phyloP scores from a whole-genome alignment of 2,329 filamentous ascomycete genomes.

The Alternaria gansuensis region DNA sequence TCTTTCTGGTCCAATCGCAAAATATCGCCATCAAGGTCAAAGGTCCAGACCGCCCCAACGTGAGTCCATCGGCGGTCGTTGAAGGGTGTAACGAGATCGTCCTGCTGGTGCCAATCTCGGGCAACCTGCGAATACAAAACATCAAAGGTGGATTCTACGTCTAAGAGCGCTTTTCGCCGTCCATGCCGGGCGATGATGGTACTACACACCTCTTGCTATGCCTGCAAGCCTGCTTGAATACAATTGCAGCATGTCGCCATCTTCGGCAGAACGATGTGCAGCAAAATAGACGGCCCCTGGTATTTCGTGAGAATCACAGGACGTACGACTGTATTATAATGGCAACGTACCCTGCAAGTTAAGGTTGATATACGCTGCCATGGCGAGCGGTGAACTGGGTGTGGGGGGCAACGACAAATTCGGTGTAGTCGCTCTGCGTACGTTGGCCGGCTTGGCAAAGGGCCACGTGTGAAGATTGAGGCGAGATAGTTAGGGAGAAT shows the following conservation, averaged over 20 bases:
- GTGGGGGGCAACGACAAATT: background rate
- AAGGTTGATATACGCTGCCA: slow-evolving; percentile 25
- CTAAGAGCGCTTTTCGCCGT: slow-evolving; percentile 15
- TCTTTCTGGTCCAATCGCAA: slow-evolving; percentile 22
- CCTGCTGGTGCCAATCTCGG: slow-evolving; percentile 22
- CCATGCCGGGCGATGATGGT: slow-evolving; percentile 3
- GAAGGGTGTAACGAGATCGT: slow-evolving; percentile 23
- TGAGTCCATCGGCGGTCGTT: slow-evolving; percentile 17
- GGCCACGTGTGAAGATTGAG: slow-evolving; percentile 3
- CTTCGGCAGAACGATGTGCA: slow-evolving; percentile 21
- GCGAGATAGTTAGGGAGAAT: background rate
- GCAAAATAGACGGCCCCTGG: slow-evolving; percentile 26
- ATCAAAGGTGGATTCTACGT: slow-evolving; percentile 24
- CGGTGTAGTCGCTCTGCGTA: slow-evolving; percentile 1
- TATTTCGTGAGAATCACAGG: slow-evolving; percentile 15
- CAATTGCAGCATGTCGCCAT: slow-evolving; percentile 18
- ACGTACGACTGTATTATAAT: slow-evolving; percentile 1
- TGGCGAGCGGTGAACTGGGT: slow-evolving; percentile 6
- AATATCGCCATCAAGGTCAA: slow-evolving; percentile 27
- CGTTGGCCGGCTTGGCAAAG: slow-evolving; percentile 1
- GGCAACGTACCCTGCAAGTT: slow-evolving; percentile 16
- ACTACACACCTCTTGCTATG: slow-evolving; percentile 21
- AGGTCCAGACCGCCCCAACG: slow-evolving; percentile 20
- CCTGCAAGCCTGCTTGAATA: slow-evolving; percentile 20
- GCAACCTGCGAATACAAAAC: slow-evolving; percentile 18